Evolutionary conservation across 2,329 filamentous ascomycete species (phyloP), one percentile per base, ranked within the genome.

Genomic region (Scortechinia acanthostroma): DNA sequence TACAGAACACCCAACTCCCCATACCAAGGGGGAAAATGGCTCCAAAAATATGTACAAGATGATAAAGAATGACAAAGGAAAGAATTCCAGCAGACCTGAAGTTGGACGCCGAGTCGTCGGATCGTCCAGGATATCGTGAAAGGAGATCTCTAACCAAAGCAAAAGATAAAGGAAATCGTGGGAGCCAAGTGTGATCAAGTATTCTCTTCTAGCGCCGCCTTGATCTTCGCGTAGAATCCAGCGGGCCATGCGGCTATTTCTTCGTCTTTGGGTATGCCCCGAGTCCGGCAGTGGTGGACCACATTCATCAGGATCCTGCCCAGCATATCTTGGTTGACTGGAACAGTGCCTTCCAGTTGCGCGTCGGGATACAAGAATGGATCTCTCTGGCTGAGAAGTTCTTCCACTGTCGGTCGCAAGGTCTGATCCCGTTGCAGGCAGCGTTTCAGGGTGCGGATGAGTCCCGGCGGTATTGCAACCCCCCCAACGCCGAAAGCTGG

Each of bases 371-470:
- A 73, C 45, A 83, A 55, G 52, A 77, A 83, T 2, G 69, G 64
- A 52, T 83, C 77, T 4, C 62, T 55, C n/a, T 72, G 68, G 43
- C 66, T 61, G 5, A 84, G 65, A 28, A 84, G 63, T 47, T 81
- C 69, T 4, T 68, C 64, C 21, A 81, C 70, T 2, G 72, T 80
- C 5, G 78, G 79, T 28, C 80, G 64, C 33, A 70, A 62, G 2
- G 66, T 64, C 17, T 76, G 71, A 50, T 82, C 76, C 28, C 80
- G 70, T 49, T 80, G 70, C 21, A 84, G 58, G 51, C 80, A 84
- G 33, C 68, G 63, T 44, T 71, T 70, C 42, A 84, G 56, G 0
- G 76, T 81, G 22, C 68, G 65, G 48, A 75, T 69, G 14, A 84
- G 62, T 2, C 72, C 70, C 3, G 71, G 65, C 0, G 79, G 76